Percentiles rank a stretch among this genome's conserved stretches.
Conservation (phyloP, 2,329 filamentous ascomycete species). For the Colletotrichum sp. region DNA sequence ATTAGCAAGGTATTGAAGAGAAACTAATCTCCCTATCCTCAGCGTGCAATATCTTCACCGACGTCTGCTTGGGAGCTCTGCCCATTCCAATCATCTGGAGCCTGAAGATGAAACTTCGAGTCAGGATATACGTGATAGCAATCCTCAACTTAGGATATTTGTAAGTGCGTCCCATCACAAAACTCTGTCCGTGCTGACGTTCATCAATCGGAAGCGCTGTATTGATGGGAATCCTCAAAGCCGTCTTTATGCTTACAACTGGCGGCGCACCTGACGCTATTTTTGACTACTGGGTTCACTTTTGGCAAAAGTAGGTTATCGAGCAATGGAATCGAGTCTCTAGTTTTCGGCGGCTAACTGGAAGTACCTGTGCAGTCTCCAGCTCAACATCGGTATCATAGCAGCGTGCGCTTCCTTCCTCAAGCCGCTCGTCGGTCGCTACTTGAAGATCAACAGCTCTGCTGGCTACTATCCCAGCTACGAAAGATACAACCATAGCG, state of each 20-base stretch:
- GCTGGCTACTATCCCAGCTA: constrained; percentile 1
- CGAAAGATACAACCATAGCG: neutral
- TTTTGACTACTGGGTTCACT: neutral
- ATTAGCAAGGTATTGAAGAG: too few relatives aligned
- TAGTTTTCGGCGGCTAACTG: neutral
- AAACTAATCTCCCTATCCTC: too few relatives aligned
- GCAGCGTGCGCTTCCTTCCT: constrained; percentile 43
- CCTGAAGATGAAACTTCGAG: constrained; percentile 29
- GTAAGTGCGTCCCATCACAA: constrained; percentile 17
- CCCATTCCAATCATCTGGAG: constrained; percentile 35
- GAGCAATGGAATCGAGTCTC: neutral
- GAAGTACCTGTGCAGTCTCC: constrained; percentile 31
- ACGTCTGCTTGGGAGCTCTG: constrained; percentile 31
- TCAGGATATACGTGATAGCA: constrained; percentile 30
- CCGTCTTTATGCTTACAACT: constrained; percentile 31
- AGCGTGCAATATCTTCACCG: constrained; percentile 33
- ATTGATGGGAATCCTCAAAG: constrained; percentile 32
- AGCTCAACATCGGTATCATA: constrained; percentile 43
- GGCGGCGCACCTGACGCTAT: constrained; percentile 28
- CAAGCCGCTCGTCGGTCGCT: constrained; percentile 36
- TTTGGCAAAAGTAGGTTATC: neutral
- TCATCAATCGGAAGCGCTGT: constrained; percentile 25
- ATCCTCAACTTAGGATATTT: constrained; percentile 35
- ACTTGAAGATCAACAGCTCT: constrained; percentile 27
- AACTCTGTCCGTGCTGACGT: neutral